These are phyloP conservation scores for Colletotrichum karsti DNA, from an alignment of 2,329 filamentous ascomycete species.

Conservation along the genomic window DNA sequence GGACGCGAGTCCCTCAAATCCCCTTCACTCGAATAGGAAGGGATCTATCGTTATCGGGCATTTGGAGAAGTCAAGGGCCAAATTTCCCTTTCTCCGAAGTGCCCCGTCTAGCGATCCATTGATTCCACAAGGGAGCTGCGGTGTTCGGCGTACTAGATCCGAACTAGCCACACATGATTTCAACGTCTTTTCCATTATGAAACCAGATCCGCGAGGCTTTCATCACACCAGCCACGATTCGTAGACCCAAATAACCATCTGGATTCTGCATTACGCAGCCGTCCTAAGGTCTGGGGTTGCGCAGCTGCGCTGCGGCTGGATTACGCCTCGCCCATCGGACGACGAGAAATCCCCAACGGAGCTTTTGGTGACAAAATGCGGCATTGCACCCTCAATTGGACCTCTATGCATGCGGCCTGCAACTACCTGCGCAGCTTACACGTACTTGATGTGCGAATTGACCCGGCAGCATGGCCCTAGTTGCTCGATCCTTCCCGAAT, in stretches of 20 bases:
- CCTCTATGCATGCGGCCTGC: background rate
- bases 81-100: too few relatives aligned
- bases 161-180: too few relatives aligned
- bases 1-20: background rate
- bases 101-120: too few relatives aligned
- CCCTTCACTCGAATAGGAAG: slow-evolving; percentile 1
- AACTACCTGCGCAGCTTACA: background rate
- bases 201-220: too few relatives aligned
- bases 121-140: too few relatives aligned
- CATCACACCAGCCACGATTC: too few relatives aligned
- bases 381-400: too few relatives aligned
- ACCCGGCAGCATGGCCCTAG: background rate
- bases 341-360: background rate
- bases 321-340: background rate
- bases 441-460: background rate
- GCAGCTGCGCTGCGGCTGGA: background rate
- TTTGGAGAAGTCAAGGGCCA: background rate
- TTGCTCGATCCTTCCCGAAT: background rate
- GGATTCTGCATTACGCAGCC: background rate
- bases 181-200: too few relatives aligned
- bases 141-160: too few relatives aligned
- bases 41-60: background rate
- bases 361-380: too few relatives aligned
- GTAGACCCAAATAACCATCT: too few relatives aligned
- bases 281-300: background rate